Evolutionary conservation across 306 rosid species (phyloP), one percentile per base, ranked within the genome.

Genomic region (Aeschynomene evenia): DNA sequence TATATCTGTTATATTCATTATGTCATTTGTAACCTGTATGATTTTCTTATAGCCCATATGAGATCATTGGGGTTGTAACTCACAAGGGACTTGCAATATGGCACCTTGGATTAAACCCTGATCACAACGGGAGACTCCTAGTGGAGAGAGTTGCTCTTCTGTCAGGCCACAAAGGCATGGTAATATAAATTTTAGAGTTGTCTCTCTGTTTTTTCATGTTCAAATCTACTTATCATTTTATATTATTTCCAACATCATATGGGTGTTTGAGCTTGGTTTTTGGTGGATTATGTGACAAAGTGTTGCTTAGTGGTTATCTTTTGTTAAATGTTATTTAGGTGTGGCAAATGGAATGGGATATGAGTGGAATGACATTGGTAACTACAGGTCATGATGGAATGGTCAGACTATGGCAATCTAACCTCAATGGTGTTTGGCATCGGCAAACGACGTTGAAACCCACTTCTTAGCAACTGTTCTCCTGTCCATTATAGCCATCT

Each of bases 351-450:
- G 92, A 91, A 71, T 94, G 97, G 97, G 96, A 94, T 77, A 85
- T 88, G 87, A 91, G 97, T 78, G 99, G 99, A 78, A 94, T 91
- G 99, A 94, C 95, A 3, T 88, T 91, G 82, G 99, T 97, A 63
- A 82, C 88, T 59, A 78, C 97, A 2, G 99, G 92, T 49, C 75
- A 73, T 2, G 99, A 94, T 67, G 92, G 95, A 66, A 72, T 83
- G 75, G 86, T 91, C 14, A 75, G 97, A 28, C 70, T 94, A 72
- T 94, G 97, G 97, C 97, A 94, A 79, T 83, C 96, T 34, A 91
- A 85, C 72, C 83, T 94, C 66, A 88, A 85, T 37, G 97, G 99
- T 9, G 50, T 76, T 63, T 90, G 99, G 99, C 96, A 90, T 43
- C 96, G 87, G 80, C 89, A 85, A 69, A 92, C 99, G 63, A 79